Conservation (phyloP, 2,329 filamentous ascomycete species). For the Endoconidiophora polonica region DNA sequence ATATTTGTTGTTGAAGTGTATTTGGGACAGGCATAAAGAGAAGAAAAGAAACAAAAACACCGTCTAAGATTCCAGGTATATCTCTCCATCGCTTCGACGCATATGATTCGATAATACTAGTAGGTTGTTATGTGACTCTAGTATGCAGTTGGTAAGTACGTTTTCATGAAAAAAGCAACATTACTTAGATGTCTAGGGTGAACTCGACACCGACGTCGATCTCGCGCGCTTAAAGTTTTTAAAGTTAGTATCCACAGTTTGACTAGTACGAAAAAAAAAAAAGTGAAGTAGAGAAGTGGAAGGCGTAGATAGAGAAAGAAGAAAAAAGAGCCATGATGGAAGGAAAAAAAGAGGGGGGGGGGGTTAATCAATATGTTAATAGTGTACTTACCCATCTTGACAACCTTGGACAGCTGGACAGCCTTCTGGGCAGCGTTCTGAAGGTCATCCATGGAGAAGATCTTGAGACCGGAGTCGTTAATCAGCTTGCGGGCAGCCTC, state of each 20-base stretch:
- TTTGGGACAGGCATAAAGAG: slow-evolving; percentile 3
- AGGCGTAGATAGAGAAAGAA: slow-evolving; percentile 10
- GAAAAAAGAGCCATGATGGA: slow-evolving; percentile 3
- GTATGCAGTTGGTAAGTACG: not conserved
- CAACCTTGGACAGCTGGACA: slow-evolving; percentile 96
- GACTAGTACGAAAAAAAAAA: not conserved
- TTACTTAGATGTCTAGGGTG: slow-evolving; percentile 69
- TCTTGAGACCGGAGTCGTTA: slow-evolving; percentile 96
- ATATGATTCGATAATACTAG: slow-evolving; percentile 1
- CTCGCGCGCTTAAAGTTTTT: slow-evolving; percentile 50
- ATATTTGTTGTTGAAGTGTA: slow-evolving; percentile 2
- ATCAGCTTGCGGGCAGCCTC: slow-evolving; percentile 83
- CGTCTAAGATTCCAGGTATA: slow-evolving; percentile 1
- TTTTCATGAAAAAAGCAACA: slow-evolving; percentile 1
- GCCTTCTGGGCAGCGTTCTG: slow-evolving; percentile 95
- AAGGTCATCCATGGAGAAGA: slow-evolving; percentile 97
- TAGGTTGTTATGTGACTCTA: not conserved
- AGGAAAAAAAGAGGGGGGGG: not conserved
- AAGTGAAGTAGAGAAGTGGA: slow-evolving; percentile 14
- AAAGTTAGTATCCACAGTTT: slow-evolving; percentile 3
- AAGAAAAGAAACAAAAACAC: slow-evolving; percentile 8
- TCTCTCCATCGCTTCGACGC: no score
- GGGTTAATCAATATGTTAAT: slow-evolving; percentile 12
- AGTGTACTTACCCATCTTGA: slow-evolving; percentile 70
- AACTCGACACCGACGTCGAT: slow-evolving; percentile 97